Percentiles rank a stretch among this genome's conserved stretches.
These are phyloP conservation scores for Pythium rhizo-oryzae DNA, from an alignment of 352 stramenopile genomes.

Conservation along the genomic window DNA sequence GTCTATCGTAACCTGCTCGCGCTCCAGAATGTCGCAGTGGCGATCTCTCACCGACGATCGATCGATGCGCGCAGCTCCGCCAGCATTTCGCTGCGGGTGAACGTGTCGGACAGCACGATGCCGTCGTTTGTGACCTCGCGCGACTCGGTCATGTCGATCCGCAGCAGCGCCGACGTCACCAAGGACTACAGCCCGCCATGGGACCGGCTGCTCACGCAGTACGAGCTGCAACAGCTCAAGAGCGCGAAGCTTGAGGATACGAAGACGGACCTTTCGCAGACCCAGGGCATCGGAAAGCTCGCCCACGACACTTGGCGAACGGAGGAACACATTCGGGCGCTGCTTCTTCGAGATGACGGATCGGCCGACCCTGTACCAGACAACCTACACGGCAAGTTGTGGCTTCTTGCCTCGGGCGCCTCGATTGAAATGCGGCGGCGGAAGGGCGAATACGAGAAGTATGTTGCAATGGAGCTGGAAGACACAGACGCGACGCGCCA, in stretches of 20 bases:
- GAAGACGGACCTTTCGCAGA: conserved; percentile 32
- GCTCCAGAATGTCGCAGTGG: conserved; percentile 69
- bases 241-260: conserved; percentile 41
- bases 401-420: conserved; percentile 78
- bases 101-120: conserved; percentile 9
- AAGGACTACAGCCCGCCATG: conserved; percentile 62
- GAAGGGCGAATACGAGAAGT: conserved; percentile 55
- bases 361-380: conserved; percentile 58
- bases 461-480: conserved; percentile 53
- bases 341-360: conserved; percentile 64
- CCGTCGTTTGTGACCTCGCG: conserved; percentile 20
- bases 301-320: conserved; percentile 80
- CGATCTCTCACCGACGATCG: conserved; percentile 74
- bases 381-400: conserved; percentile 76
- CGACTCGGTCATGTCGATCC: conserved; percentile 41
- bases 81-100: conserved; percentile 22
- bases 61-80: conserved; percentile 81
- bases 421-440: conserved; percentile 65
- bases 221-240: conserved; percentile 64
- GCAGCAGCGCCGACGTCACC: conserved; percentile 32
- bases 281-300: conserved; percentile 61
- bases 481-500: conserved; percentile 76
- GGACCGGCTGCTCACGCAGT: conserved; percentile 64
- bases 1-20: conserved; percentile 83
- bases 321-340: conserved; percentile 77